Evolutionary conservation across 495 filamentous ascomycete genomes (phyloP).

Genomic region (Filosporella fistucella): DNA sequence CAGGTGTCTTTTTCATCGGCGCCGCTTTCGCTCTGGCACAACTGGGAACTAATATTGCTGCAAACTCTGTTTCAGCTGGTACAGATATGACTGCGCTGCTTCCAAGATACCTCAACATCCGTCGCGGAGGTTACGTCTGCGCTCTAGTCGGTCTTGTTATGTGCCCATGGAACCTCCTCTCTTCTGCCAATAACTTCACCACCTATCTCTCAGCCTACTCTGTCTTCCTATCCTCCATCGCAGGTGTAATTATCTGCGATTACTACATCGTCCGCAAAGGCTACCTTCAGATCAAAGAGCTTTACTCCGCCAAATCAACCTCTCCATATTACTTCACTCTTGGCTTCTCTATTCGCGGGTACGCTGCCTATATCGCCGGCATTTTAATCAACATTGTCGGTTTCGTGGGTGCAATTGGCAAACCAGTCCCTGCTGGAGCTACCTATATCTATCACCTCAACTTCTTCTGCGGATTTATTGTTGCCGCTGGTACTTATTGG

Average conservation of each 20-base stretch:
- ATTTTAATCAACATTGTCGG: slow-evolving; percentile 93
- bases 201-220: slow-evolving; percentile 92
- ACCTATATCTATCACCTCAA: slow-evolving; percentile 87
- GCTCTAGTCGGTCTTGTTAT: slow-evolving; percentile 79
- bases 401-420: slow-evolving; percentile 78
- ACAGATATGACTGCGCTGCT: slow-evolving; percentile 91
- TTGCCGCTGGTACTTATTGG: slow-evolving; percentile 66
- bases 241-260: slow-evolving; percentile 83
- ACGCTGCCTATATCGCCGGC: slow-evolving; percentile 76
- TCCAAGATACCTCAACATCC: slow-evolving; percentile 82
- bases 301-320: slow-evolving; percentile 66
- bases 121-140: slow-evolving; percentile 87
- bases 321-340: slow-evolving; percentile 69
- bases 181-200: slow-evolving; percentile 80
- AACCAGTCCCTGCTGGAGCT: slow-evolving; percentile 64
- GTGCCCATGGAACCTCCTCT: slow-evolving; percentile 84
- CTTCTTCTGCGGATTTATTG: slow-evolving; percentile 80
- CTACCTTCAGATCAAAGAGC: slow-evolving; percentile 71
- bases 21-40: slow-evolving; percentile 82
- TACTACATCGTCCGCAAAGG: slow-evolving; percentile 87
- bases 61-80: slow-evolving; percentile 85
- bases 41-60: slow-evolving; percentile 84
- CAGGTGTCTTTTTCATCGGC: slow-evolving; percentile 86
- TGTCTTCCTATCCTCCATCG: slow-evolving; percentile 92
- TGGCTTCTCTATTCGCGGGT: slow-evolving; percentile 81